These are phyloP conservation scores for Martiniozyma abietophila DNA, from an alignment of 805 yeast species.

Conservation along the genomic window DNA sequence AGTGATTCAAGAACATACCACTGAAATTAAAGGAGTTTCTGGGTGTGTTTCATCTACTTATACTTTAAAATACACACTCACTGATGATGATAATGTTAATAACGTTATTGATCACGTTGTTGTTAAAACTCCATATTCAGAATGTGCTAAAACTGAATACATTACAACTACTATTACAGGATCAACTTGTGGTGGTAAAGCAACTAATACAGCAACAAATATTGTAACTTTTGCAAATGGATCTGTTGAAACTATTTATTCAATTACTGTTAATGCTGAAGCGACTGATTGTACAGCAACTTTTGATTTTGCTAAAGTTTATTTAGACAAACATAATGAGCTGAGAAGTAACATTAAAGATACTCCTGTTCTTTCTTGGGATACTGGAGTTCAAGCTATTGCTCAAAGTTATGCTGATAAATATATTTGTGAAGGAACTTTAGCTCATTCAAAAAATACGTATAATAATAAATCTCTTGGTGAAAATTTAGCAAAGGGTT, in stretches of 20 bases:
- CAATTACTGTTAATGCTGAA: conserved; percentile 5
- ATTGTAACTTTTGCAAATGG: background rate
- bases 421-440: conserved; percentile 49
- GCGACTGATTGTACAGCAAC: conserved; percentile 7
- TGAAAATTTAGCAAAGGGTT: conserved; percentile 72
- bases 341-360: conserved; percentile 42
- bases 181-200: conserved; percentile 7
- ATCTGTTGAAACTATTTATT: background rate
- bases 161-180: background rate
- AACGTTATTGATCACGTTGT: too few species aligned
- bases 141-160: too few species aligned
- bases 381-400: conserved; percentile 36
- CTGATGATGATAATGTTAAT: too few species aligned
- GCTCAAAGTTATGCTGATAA: conserved; percentile 52
- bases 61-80: too few species aligned
- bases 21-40: too few species aligned
- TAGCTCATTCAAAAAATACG: conserved; percentile 54
- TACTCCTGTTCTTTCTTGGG: conserved; percentile 50
- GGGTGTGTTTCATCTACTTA: too few species aligned
- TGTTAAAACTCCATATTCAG: too few species aligned
- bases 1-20: too few species aligned
- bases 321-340: conserved; percentile 53
- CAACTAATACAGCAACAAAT: conserved; percentile 1
- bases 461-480: conserved; percentile 46
- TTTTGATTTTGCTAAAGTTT: conserved; percentile 31